Evolutionary conservation across 192 early-diverging fungal species (phyloP).

Genomic region (Piromyces finnis): DNA sequence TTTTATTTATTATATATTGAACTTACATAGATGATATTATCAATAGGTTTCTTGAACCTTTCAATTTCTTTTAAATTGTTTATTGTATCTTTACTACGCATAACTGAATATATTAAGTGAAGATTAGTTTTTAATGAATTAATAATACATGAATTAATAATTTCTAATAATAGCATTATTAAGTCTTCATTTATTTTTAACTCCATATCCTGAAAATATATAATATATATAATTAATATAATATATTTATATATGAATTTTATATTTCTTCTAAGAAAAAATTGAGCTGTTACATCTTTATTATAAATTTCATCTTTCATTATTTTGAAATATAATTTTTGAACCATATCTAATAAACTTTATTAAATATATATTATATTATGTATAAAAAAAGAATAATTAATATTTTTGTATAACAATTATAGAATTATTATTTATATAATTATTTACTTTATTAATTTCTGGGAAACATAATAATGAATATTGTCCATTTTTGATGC

Average conservation of each 20-base stretch:
- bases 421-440: no score
- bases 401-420: no score
- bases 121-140: background rate
- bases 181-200: background rate
- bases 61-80: background rate
- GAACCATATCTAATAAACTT: no score
- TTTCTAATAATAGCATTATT: background rate
- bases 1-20: no score
- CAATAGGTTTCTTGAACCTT: background rate
- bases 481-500: background rate
- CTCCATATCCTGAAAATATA: background rate
- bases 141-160: background rate
- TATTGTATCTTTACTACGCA: background rate
- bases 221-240: background rate
- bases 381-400: no score
- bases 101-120: background rate
- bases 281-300: no score
- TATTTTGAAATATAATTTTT: no score
- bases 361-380: no score
- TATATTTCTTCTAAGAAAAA: no score
- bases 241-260: no score
- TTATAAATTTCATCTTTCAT: no score
- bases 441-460: background rate
- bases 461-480: background rate
- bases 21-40: background rate